Conservation (phyloP, 371 early-diverging fungal species). For the Actinomortierella wolfii region DNA sequence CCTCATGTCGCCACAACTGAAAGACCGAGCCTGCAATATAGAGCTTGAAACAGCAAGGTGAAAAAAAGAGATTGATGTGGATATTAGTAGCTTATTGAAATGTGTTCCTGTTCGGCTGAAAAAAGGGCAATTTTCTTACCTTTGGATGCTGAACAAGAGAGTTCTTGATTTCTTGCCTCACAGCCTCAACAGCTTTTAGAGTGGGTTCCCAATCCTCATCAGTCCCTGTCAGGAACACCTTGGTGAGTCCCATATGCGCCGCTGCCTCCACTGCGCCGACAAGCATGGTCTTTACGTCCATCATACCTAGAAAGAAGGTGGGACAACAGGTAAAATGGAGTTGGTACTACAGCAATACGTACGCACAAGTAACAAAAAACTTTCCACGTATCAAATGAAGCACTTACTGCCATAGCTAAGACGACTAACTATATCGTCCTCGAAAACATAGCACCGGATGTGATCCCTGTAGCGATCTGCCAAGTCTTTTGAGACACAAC, state of each 20-base stretch:
- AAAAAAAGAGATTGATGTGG: background rate
- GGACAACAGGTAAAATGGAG: background rate
- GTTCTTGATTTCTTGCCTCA: constrained; percentile 24
- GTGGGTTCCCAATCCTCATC: constrained; percentile 45
- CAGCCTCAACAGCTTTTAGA: constrained; percentile 27
- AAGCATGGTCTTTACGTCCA: constrained; percentile 69
- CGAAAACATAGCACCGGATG: constrained; percentile 78
- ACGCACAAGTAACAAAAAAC: background rate
- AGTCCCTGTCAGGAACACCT: constrained; percentile 38
- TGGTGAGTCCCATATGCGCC: constrained; percentile 37
- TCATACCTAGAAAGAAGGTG: constrained; percentile 37
- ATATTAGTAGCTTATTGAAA: no score
- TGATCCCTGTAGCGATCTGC: constrained; percentile 66
- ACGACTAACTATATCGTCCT: constrained; percentile 78
- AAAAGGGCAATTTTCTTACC: constrained; percentile 10
- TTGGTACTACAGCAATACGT: background rate
- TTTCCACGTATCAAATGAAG: background rate
- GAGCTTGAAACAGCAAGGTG: constrained; percentile 8
- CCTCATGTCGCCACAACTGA: constrained; percentile 39
- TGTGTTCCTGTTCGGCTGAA: no score
- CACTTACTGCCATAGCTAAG: constrained; percentile 72
- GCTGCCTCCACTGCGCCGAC: constrained; percentile 59
- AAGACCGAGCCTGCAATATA: constrained; percentile 43
- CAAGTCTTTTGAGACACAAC: constrained; percentile 71
- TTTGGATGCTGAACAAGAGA: constrained; percentile 33